A percentile compares a stretch with the other conserved stretches of the same genome.
Evolutionary conservation across 768 basidiomycete genomes (phyloP).

Genomic region (Tricholoma bakamatsutake): DNA sequence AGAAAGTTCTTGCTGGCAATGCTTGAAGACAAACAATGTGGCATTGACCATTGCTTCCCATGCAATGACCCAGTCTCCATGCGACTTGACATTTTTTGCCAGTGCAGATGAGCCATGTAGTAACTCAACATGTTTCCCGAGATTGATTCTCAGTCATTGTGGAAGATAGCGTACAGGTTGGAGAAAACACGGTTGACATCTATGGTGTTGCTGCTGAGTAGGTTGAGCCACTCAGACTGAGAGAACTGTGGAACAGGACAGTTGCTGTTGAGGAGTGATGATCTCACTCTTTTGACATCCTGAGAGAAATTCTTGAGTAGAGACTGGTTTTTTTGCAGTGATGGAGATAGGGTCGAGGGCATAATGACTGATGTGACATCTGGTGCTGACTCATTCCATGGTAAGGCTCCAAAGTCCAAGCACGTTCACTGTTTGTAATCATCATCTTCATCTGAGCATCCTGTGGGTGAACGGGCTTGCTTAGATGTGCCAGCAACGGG

Average conservation of each 20-base stretch:
- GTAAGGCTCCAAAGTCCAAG: too few relatives aligned
- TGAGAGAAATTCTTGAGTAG: too few relatives aligned
- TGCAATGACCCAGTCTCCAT: conserved; percentile 9
- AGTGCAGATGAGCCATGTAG: conserved; percentile 11
- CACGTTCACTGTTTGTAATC: too few relatives aligned
- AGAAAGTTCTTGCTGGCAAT: conserved; percentile 15
- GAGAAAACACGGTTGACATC: background rate
- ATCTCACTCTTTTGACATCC: background rate
- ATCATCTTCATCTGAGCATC: too few relatives aligned
- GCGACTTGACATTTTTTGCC: background rate
- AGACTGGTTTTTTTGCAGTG: too few relatives aligned
- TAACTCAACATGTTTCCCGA: background rate
- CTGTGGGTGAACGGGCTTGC: too few relatives aligned
- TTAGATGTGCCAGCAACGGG: too few relatives aligned
- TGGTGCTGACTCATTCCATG: too few relatives aligned
- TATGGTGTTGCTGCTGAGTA: conserved; percentile 15
- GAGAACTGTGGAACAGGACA: conserved; percentile 16
- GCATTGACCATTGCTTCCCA: too few relatives aligned
- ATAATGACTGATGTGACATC: too few relatives aligned
- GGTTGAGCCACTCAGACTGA: conserved; percentile 17
- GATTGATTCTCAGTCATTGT: too few relatives aligned
- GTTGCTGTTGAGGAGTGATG: background rate
- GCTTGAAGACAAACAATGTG: conserved; percentile 19
- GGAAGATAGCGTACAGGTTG: too few relatives aligned
- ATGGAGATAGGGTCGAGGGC: background rate